These are phyloP conservation scores for Wallacemonas sp. DNA, from an alignment of 208 protist genomes.

Conservation along the genomic window DNA sequence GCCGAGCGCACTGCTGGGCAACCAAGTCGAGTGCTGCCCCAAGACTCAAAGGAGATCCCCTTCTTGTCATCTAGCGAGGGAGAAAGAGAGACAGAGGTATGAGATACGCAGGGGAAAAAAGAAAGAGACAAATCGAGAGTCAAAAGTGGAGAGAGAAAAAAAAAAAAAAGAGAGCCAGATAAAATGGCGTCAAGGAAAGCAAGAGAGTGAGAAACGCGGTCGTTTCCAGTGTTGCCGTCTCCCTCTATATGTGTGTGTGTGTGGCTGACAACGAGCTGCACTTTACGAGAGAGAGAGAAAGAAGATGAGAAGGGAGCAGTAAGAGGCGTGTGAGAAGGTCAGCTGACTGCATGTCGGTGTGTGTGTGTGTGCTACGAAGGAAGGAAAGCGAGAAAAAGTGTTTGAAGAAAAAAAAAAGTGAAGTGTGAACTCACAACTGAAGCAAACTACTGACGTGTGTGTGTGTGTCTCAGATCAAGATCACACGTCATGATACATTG, in stretches of 20 bases:
- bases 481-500: too few species aligned
- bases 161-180: too few species aligned
- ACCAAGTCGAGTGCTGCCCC: constrained; percentile 58
- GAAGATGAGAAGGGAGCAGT: not conserved
- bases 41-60: too few species aligned
- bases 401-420: too few species aligned
- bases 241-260: not conserved
- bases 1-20: constrained; percentile 52
- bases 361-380: not conserved
- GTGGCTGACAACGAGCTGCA: not conserved
- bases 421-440: not conserved
- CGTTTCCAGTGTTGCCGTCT: too few species aligned
- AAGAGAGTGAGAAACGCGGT: too few species aligned
- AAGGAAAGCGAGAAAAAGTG: not conserved
- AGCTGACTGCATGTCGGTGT: not conserved
- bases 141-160: not conserved
- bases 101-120: not conserved
- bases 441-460: too few species aligned
- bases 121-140: not conserved
- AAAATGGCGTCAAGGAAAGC: too few species aligned
- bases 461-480: too few species aligned
- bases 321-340: too few species aligned
- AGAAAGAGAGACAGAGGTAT: not conserved
- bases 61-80: constrained; percentile 11
- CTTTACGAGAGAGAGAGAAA: not conserved